Evolutionary conservation across 192 early-diverging fungal species (phyloP), one percentile per base, ranked within the genome.

Genomic region (Kappamyces sp.): DNA sequence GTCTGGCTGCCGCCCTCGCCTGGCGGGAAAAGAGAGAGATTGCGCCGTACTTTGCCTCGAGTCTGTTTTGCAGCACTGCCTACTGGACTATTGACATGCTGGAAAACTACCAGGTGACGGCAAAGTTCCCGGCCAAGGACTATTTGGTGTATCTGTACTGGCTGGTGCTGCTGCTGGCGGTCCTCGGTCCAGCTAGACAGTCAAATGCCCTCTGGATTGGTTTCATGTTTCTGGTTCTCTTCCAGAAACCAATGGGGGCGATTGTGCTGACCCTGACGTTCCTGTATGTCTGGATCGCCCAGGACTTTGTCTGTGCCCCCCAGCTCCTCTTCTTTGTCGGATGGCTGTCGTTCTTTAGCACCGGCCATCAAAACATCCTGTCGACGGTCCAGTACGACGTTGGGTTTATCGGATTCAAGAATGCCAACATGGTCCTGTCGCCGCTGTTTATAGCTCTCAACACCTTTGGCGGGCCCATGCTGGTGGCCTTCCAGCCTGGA

Each of bases 361-460:
- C 94, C 1, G 93, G 91, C 6, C 96, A 98, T 66, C 96, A 98
- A 69, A 80, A 84, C 51, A 91, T 86, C 3, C 71, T 97, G 48
- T 77, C 88, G 5, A 87, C 89, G n/a, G 84, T 97, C 6, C 93
- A 95, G 60, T 97, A 91, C 90, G 83, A 86, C 31, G 73, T 89
- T 0, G 92, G 87, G 1, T 94, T 93, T 68, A 74, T 95, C 47
- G 95, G 93, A 3, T 69, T 97, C 35, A 66, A 76, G 3, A 78
- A 89, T 15, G 76, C 89, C 66, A 83, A 86, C 55, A 84, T 82
- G 51, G 64, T 83, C 3, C 66, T 92, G 37, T 87, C 87, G 2
- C 86, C 87, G 5, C 63, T 84, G 8, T 68, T 92, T 41, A 80
- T 98, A 13, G 63, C 66, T 10, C 55, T 92, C n/a, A 91, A 92